Base-by-base conservation (phyloP, 306 rosid species). In the Cucurbita argyrosperma region DNA sequence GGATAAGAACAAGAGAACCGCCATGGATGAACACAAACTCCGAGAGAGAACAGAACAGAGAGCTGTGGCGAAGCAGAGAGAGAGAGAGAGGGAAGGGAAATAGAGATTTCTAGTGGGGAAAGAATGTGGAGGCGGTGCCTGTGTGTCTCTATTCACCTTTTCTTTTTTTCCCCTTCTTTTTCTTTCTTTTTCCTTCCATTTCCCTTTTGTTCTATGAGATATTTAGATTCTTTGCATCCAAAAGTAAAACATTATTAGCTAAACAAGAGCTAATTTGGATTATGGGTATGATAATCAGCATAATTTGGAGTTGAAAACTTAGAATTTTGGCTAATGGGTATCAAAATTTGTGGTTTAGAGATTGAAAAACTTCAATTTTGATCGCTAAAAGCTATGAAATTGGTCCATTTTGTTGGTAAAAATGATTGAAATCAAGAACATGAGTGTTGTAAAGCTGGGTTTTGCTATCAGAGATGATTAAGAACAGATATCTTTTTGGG, bases 11-110 rank as follows among this genome's bases (percentile, higher is more conserved):
- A 87, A 50, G 80, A 84, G 50, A 18, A 40, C 62, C 77, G 82
- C 81, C 98, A 93, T 93, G 85, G 79, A 65, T 85, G 82, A 70
- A 58, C 26, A 35, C 10, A 18, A 81, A 57, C 71, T 74, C 64
- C 51, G 47, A 51, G 66, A 23, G 42, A 30, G 47, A 35, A 21
- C 45, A 46, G 74, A 12, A n/a, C 11, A 43, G 39, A 43, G 71
- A 65, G 11, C 0, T 18, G 6, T 6, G 0, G 53, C 19, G 9
- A 58, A 70, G n/a, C 39, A 40, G 76, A 54, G 5, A 72, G 49
- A 53, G 51, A 30, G 75, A 54, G 72, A 47, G 42, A 68, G 10
- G 13, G 53, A 49, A 49, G 40, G 67, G n/a, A 18, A 40, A 35
- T 53, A 64, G 64, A n/a, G 38, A 38, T 39, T 39, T 72, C 76